These are phyloP conservation scores for Ceratocystis huliohia DNA, from an alignment of 2,329 filamentous ascomycete genomes.

Conservation along the genomic window DNA sequence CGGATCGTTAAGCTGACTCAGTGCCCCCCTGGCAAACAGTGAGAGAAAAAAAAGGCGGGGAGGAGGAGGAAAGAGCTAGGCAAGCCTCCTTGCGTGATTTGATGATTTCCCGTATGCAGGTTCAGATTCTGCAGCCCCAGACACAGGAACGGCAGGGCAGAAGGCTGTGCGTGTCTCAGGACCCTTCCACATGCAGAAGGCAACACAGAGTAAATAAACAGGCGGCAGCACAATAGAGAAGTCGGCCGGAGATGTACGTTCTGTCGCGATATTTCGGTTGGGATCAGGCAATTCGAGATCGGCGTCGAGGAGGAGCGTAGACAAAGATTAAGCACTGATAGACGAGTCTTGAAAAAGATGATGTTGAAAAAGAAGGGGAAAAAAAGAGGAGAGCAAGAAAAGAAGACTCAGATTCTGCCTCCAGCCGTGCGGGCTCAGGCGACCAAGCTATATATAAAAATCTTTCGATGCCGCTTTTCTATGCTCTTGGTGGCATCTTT, in stretches of 20 bases:
- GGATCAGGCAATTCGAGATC: neutral
- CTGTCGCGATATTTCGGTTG: neutral
- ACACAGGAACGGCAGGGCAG: neutral
- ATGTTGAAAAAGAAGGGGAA: neutral
- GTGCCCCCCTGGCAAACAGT: neutral
- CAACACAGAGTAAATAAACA: neutral
- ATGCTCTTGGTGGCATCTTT: neutral
- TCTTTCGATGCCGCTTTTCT: neutral
- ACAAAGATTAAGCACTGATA: neutral
- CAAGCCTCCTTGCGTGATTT: constrained; percentile 1
- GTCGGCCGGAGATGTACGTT: neutral
- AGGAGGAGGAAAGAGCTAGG: neutral
- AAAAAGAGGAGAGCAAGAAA: neutral
- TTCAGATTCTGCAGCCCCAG: constrained; percentile 5
- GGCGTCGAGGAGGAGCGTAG: neutral
- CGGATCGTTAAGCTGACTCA: neutral
- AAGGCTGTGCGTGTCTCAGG: neutral
- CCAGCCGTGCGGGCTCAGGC: neutral
- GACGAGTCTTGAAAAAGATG: neutral
- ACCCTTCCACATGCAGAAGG: neutral
- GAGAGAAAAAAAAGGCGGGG: neutral
- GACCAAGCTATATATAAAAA: neutral
- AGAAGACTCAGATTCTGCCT: neutral
- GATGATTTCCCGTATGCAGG: constrained; percentile 9
- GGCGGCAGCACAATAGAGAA: neutral